Evolutionary conservation across 768 basidiomycete species (phyloP).

Genomic region (Gyrodon lividus): DNA sequence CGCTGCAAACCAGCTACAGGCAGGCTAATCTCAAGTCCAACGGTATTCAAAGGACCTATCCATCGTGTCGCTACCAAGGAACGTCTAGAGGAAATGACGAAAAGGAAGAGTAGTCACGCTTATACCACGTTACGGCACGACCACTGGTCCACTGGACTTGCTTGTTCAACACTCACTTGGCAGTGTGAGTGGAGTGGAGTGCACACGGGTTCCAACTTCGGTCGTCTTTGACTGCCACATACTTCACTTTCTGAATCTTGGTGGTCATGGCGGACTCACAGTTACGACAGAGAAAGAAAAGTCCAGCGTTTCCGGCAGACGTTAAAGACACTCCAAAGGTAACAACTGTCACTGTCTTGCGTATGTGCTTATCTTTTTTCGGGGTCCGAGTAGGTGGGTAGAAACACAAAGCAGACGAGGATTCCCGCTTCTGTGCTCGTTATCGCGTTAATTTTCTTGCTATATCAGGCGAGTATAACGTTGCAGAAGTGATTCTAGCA

Average conservation of each 20-base stretch:
- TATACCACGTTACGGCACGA: neutral
- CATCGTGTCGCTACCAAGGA: too few species aligned
- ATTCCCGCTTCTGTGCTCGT: neutral
- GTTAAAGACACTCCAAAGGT: constrained; percentile 8
- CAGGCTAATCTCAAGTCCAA: neutral
- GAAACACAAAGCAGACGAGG: neutral
- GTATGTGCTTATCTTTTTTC: neutral
- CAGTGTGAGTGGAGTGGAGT: too few species aligned
- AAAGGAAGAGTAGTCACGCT: too few species aligned
- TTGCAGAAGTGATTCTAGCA: neutral
- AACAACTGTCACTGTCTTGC: neutral
- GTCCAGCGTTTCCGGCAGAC: neutral
- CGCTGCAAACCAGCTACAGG: neutral
- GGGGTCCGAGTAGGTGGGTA: constrained; percentile 5
- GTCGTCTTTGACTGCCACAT: neutral
- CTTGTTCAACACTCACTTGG: too few species aligned
- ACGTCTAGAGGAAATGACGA: neutral
- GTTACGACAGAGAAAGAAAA: constrained; percentile 26
- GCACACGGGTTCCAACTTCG: neutral
- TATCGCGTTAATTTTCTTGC: constrained; percentile 7
- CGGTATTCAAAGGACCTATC: neutral
- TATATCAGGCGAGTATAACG: constrained; percentile 20
- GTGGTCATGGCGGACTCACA: constrained; percentile 12
- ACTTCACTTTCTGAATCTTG: neutral
- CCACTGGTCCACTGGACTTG: neutral